Evolutionary conservation across 2,329 filamentous ascomycete genomes (phyloP).

Genomic region (Phialemoniopsis sp.): DNA sequence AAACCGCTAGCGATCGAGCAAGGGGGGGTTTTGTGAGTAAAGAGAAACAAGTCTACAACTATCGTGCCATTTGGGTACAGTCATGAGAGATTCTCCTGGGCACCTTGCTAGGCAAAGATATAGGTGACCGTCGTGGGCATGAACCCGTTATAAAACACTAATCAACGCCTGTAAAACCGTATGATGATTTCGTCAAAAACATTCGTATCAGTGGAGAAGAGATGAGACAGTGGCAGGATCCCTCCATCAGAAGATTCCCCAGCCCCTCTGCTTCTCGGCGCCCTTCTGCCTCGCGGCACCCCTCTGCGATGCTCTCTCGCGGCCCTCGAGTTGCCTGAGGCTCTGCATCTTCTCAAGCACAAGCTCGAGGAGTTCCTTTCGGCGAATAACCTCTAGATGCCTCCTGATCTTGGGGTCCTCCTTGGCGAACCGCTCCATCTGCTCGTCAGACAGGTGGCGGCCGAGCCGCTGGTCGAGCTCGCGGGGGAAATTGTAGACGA

Average conservation of each 20-base stretch:
- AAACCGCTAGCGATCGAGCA: too few species aligned
- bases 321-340: slow-evolving; percentile 75
- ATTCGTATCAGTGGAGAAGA: too few species aligned
- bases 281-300: slow-evolving; percentile 18
- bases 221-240: too few species aligned
- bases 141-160: neutral
- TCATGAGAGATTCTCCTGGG: too few species aligned
- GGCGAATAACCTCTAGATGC: slow-evolving; percentile 86
- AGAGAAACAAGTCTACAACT: too few species aligned
- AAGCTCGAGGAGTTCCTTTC: slow-evolving; percentile 89
- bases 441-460: slow-evolving; percentile 69
- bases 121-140: too few species aligned
- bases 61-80: too few species aligned
- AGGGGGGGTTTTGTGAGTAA: too few species aligned
- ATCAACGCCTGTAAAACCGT: neutral
- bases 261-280: slow-evolving; percentile 11
- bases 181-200: neutral
- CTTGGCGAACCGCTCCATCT: slow-evolving; percentile 85
- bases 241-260: neutral
- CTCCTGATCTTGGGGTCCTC: slow-evolving; percentile 87
- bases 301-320: slow-evolving; percentile 52
- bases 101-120: too few species aligned
- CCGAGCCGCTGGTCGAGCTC: slow-evolving; percentile 86
- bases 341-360: slow-evolving; percentile 96
- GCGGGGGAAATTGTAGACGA: slow-evolving; percentile 95